Percentiles rank a stretch among this genome's conserved stretches.
Evolutionary conservation across 1,139 yeast species (phyloP).

Genomic region (Geotrichum cucujoidarum): DNA sequence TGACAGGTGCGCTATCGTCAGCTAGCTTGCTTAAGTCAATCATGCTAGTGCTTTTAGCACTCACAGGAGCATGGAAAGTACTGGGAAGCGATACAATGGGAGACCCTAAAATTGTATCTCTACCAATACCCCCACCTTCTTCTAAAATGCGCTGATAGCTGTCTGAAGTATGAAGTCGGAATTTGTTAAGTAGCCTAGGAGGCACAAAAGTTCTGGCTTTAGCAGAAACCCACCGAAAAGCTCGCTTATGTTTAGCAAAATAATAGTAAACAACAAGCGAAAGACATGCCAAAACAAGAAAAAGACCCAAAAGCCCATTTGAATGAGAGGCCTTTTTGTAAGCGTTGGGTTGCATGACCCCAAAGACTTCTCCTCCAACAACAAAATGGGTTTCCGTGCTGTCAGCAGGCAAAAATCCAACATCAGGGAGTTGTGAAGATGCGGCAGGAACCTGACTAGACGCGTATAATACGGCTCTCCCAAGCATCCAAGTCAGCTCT

Average conservation of each 20-base stretch:
- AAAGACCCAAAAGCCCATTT: background rate
- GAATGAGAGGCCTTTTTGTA: background rate
- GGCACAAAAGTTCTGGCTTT: slow-evolving; percentile 4
- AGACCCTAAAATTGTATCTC: slow-evolving; percentile 16
- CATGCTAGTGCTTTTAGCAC: slow-evolving; percentile 31
- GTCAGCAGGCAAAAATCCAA: slow-evolving; percentile 22
- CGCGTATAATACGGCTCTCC: slow-evolving; percentile 65
- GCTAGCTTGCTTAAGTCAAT: slow-evolving; percentile 25
- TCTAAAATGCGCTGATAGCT: slow-evolving; percentile 17
- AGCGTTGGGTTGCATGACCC: slow-evolving; percentile 5
- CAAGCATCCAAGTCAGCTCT: slow-evolving; percentile 77
- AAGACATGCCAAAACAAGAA: background rate
- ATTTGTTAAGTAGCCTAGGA: slow-evolving; percentile 5
- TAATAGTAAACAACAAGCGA: slow-evolving; percentile 1
- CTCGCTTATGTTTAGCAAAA: slow-evolving; percentile 9
- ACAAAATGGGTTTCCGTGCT: slow-evolving; percentile 15
- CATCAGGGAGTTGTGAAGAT: slow-evolving; percentile 18
- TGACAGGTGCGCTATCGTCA: slow-evolving; percentile 4
- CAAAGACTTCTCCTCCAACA: slow-evolving; percentile 19
- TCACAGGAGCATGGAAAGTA: slow-evolving; percentile 18
- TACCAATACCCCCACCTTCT: slow-evolving; percentile 15
- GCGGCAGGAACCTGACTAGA: slow-evolving; percentile 34
- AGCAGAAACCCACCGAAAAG: slow-evolving; percentile 1
- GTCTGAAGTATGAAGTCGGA: slow-evolving; percentile 3
- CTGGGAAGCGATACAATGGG: slow-evolving; percentile 20